These are phyloP conservation scores for Barbarea vulgaris DNA, from an alignment of 345 rosid species.

Conservation along the genomic window DNA sequence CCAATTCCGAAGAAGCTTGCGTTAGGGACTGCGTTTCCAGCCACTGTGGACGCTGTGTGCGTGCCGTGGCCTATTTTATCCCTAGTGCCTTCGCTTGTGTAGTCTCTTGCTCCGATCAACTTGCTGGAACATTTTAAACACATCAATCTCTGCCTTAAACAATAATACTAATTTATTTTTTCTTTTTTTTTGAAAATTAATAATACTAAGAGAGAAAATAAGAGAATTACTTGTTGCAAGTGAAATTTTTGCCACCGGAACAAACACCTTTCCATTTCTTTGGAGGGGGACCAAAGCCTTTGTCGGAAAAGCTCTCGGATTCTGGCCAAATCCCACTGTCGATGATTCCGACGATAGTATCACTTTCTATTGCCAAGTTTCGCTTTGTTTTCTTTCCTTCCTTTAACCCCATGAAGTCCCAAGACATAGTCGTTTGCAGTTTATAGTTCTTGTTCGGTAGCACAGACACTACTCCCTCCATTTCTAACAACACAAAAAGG, in stretches of 20 bases:
- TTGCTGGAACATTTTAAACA: constrained; percentile 39
- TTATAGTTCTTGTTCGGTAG: constrained; percentile 43
- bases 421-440: constrained; percentile 52
- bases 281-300: constrained; percentile 55
- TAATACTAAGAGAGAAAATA: background rate
- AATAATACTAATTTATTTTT: background rate
- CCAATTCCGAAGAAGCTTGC: constrained; percentile 49
- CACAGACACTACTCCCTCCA: constrained; percentile 52
- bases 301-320: constrained; percentile 49
- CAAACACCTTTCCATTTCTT: constrained; percentile 54
- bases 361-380: constrained; percentile 34
- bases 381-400: constrained; percentile 26
- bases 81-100: constrained; percentile 27
- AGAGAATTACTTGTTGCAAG: constrained; percentile 50
- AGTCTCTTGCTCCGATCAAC: constrained; percentile 56
- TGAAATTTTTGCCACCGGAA: constrained; percentile 45
- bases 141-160: background rate
- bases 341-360: constrained; percentile 47
- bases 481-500: constrained; percentile 26
- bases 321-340: constrained; percentile 61
- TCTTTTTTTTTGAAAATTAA: no score
- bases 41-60: constrained; percentile 60
- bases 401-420: constrained; percentile 55
- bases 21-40: constrained; percentile 44
- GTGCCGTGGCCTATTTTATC: constrained; percentile 52